Conservation (phyloP, 1,139 yeast species). For the Saccharomyces hybrid region DNA sequence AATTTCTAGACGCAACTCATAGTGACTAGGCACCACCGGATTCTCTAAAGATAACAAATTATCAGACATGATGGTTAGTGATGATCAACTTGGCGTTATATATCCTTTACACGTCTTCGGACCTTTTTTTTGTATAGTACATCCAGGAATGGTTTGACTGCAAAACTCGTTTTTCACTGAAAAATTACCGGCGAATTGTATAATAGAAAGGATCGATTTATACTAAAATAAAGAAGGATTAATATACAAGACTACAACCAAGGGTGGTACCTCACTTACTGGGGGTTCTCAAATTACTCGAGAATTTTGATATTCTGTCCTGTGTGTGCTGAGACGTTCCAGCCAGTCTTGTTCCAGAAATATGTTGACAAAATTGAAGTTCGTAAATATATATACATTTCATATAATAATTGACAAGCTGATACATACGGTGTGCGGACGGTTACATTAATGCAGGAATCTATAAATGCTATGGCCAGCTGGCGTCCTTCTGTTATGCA, state of each 20-base stretch:
- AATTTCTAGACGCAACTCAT: slow-evolving; percentile 39
- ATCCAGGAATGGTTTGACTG: background rate
- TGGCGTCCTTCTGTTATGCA: background rate
- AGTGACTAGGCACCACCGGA: slow-evolving; percentile 37
- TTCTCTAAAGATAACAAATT: slow-evolving; percentile 6
- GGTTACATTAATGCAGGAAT: background rate
- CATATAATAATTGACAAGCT: background rate
- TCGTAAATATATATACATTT: background rate
- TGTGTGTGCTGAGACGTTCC: background rate
- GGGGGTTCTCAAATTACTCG: background rate
- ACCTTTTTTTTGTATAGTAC: background rate
- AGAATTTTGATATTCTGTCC: background rate
- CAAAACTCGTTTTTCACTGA: background rate
- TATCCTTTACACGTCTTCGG: background rate
- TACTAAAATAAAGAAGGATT: background rate
- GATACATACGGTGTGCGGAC: background rate
- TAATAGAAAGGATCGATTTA: background rate
- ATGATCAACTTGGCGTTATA: background rate
- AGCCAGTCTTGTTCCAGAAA: background rate
- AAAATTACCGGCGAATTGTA: background rate
- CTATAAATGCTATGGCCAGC: background rate
- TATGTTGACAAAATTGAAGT: background rate
- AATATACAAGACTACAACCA: background rate
- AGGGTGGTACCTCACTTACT: background rate
- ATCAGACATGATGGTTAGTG: background rate